A percentile compares a stretch with the other conserved stretches of the same genome.
phyloP scores from a whole-genome alignment of 1,139 yeast genomes.

The Zygosaccharomyces sapae region DNA sequence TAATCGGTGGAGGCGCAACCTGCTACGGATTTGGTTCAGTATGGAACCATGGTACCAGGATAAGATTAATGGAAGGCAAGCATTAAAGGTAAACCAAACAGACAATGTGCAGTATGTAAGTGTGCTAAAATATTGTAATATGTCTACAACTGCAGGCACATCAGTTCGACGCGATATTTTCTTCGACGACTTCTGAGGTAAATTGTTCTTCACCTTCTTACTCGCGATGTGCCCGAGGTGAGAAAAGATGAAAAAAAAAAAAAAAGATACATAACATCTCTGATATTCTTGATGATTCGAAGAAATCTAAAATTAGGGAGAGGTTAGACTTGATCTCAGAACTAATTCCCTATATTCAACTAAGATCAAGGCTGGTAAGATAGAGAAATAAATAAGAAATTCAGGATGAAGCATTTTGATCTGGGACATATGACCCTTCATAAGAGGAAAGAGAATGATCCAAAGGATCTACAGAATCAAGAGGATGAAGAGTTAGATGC shows the following conservation, averaged over 20 bases:
- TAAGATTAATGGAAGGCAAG: slow-evolving; percentile 6
- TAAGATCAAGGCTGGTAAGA: too few species aligned
- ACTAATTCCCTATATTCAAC: too few species aligned
- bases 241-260: slow-evolving; percentile 4
- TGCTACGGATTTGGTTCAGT: slow-evolving; percentile 80
- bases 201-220: slow-evolving; percentile 1
- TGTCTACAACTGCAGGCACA: too few species aligned
- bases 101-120: too few species aligned
- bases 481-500: slow-evolving; percentile 36
- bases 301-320: neutral
- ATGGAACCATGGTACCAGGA: slow-evolving; percentile 43
- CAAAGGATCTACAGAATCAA: slow-evolving; percentile 18
- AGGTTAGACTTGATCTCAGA: too few species aligned
- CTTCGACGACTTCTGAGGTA: slow-evolving; percentile 1
- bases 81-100: neutral
- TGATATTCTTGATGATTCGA: neutral
- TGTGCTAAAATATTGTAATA: too few species aligned
- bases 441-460: slow-evolving; percentile 28
- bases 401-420: slow-evolving; percentile 12
- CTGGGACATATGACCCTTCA: slow-evolving; percentile 22
- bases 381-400: too few species aligned
- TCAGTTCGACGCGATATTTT: too few species aligned
- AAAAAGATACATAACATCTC: neutral
- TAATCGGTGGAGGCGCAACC: slow-evolving; percentile 75
- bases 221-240: slow-evolving; percentile 4